Conservation (phyloP, 2,329 filamentous ascomycete species). For the Pestalotiopsis sp. region DNA sequence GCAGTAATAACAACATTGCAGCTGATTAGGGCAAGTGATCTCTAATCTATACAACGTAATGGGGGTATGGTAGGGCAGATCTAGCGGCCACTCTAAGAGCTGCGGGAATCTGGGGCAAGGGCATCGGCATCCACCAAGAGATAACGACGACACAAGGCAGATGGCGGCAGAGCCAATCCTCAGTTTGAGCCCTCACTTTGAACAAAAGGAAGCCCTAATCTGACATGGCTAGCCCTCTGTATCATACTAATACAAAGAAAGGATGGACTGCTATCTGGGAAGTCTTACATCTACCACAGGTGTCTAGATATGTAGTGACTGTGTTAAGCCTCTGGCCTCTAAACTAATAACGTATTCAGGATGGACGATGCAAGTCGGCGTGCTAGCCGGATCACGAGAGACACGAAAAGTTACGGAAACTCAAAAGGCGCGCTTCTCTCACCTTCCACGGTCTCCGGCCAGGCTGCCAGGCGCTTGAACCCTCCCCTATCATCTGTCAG, state of each 20-base stretch:
- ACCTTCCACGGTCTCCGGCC: neutral
- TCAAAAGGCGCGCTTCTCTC: slow-evolving; percentile 3
- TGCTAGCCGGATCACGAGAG: neutral
- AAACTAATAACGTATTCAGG: neutral
- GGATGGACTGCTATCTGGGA: no score
- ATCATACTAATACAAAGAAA: neutral
- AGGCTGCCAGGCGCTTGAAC: neutral
- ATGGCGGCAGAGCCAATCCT: neutral
- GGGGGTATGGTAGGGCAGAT: neutral
- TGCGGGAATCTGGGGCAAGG: neutral
- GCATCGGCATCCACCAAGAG: neutral
- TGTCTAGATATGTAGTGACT: neutral
- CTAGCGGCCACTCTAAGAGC: neutral
- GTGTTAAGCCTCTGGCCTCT: neutral
- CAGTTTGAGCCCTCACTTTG: neutral
- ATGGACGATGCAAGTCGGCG: neutral
- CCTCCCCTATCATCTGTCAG: neutral
- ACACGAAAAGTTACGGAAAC: neutral
- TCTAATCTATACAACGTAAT: neutral
- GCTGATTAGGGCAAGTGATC: neutral
- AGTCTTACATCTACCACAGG: neutral
- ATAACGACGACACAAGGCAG: neutral
- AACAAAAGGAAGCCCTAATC: neutral
- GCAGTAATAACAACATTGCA: neutral
- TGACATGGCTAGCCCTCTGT: neutral